A percentile compares a stretch with the other conserved stretches of the same genome.
Conservation (phyloP, 192 early-diverging fungal species). For the Chytriomyces hyalinus region DNA sequence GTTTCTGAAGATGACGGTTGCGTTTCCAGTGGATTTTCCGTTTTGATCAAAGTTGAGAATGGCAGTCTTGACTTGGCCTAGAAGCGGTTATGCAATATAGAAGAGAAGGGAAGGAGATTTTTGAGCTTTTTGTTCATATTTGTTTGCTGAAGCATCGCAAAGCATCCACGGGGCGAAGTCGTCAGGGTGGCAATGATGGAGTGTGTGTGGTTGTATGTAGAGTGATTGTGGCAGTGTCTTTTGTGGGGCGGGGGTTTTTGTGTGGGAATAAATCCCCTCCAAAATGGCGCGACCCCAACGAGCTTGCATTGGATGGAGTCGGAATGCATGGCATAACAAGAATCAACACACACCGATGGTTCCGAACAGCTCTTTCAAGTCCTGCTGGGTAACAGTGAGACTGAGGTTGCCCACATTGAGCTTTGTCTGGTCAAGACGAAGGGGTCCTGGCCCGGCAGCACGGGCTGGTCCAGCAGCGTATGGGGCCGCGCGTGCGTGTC, state of each 20-base stretch:
- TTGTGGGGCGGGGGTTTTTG: background rate
- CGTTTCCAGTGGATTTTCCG: constrained; percentile 53
- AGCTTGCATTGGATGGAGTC: background rate
- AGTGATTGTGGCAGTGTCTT: background rate
- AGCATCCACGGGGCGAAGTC: background rate
- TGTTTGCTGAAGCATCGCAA: too few relatives aligned
- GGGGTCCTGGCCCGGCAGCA: background rate
- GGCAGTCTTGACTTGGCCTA: constrained; percentile 51
- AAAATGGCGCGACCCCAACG: background rate
- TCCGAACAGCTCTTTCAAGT: constrained; percentile 52
- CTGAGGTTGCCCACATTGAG: constrained; percentile 50
- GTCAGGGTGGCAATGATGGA: background rate
- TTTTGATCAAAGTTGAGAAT: constrained; percentile 50
- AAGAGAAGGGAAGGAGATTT: constrained; percentile 1
- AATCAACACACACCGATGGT: constrained; percentile 47
- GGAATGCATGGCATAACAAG: constrained; percentile 1
- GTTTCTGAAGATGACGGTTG: constrained; percentile 48
- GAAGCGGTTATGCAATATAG: background rate
- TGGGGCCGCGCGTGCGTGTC: background rate
- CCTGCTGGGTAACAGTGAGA: constrained; percentile 46
- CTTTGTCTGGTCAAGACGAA: background rate
- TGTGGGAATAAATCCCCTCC: background rate
- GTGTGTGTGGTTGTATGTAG: background rate
- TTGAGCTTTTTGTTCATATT: background rate
- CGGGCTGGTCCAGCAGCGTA: background rate